These are phyloP conservation scores for Daldinia eschscholtzii DNA, from an alignment of 2,329 filamentous ascomycete species.

Conservation along the genomic window DNA sequence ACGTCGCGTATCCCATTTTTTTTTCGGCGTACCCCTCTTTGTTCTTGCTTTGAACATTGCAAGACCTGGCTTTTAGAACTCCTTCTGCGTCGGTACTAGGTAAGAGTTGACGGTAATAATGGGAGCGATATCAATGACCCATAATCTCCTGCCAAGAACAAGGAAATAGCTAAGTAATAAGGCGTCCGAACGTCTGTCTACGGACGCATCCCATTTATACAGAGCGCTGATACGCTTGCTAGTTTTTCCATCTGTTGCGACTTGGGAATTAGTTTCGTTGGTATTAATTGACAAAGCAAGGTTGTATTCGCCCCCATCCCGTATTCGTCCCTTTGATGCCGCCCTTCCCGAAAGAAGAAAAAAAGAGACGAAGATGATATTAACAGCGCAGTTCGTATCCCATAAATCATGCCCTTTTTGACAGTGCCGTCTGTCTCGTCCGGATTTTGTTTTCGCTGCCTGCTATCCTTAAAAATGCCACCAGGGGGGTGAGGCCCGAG, in stretches of 20 bases:
- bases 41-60: background rate
- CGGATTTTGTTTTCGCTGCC: background rate
- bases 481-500: background rate
- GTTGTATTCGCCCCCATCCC: background rate
- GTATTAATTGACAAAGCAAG: slow-evolving; percentile 6
- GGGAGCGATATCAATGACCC: no score
- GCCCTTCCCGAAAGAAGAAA: slow-evolving; percentile 9
- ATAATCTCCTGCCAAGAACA: no score
- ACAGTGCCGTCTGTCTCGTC: background rate
- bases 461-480: background rate
- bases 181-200: no score
- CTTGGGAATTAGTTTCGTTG: background rate
- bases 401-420: slow-evolving; percentile 5
- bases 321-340: background rate
- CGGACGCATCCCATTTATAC: background rate
- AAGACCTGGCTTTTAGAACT: background rate
- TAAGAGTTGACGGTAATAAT: no score
- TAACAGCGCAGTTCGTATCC: slow-evolving; percentile 8
- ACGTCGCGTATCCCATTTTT: background rate
- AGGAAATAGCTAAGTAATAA: background rate
- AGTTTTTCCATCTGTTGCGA: background rate
- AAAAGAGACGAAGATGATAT: background rate
- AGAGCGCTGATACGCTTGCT: background rate
- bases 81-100: background rate
- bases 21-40: background rate